A percentile compares a stretch with the other conserved stretches of the same genome.
Conservation (phyloP, 2,329 filamentous ascomycete species). For the Colletotrichum godetiae region DNA sequence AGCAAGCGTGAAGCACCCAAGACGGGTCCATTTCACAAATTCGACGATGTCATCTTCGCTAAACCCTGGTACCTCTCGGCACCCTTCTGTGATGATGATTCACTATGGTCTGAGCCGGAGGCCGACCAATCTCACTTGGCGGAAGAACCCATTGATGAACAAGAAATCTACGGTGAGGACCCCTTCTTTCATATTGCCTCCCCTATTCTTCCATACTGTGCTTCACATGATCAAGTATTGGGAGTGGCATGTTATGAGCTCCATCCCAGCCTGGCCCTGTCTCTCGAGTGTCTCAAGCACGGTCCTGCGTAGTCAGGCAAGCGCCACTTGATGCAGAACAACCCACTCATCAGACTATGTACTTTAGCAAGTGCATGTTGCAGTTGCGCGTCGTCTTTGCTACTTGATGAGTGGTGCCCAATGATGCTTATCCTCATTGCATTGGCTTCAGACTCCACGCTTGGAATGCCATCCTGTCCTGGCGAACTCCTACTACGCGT, state of each 20-base stretch:
- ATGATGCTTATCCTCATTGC: not conserved
- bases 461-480: not conserved
- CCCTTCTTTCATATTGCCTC: not conserved
- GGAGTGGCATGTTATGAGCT: not conserved
- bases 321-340: slow-evolving; percentile 1
- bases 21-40: slow-evolving; percentile 58
- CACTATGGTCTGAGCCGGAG: slow-evolving; percentile 48
- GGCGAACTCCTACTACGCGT: not conserved
- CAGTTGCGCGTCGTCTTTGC: not conserved
- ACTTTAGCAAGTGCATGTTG: slow-evolving; percentile 13
- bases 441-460: not conserved
- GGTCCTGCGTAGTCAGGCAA: slow-evolving; percentile 2
- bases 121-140: slow-evolving; percentile 67
- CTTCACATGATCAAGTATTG: not conserved
- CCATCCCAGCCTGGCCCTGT: not conserved
- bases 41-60: slow-evolving; percentile 58
- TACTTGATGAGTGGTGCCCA: not conserved
- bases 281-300: not conserved
- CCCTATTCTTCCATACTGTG: not conserved
- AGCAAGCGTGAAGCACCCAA: slow-evolving; percentile 61
- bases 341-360: not conserved
- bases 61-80: slow-evolving; percentile 56
- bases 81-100: slow-evolving; percentile 51
- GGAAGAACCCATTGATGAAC: slow-evolving; percentile 91
- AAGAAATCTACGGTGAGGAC: slow-evolving; percentile 88